phyloP scores from a whole-genome alignment of 495 filamentous ascomycete species.

The Lichina pygmaea region DNA sequence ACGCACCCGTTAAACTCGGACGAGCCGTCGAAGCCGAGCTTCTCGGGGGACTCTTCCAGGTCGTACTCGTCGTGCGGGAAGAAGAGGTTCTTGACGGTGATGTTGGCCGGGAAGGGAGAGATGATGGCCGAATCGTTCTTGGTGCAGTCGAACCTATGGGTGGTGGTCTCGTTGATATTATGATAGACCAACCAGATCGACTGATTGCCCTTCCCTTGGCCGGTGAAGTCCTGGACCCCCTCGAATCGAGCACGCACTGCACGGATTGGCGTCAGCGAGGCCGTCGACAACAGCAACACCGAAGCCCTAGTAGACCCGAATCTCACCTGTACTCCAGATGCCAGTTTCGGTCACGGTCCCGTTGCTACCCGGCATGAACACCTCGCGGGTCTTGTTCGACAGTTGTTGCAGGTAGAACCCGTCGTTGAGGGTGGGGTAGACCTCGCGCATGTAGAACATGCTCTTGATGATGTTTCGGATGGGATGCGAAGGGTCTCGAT shows the following conservation, averaged over 20 bases:
- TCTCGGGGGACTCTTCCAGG: slow-evolving; percentile 9
- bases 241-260: slow-evolving; percentile 22
- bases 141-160: slow-evolving; percentile 33
- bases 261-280: background rate
- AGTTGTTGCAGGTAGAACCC: slow-evolving; percentile 32
- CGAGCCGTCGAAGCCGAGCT: slow-evolving; percentile 14
- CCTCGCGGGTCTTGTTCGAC: slow-evolving; percentile 26
- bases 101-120: slow-evolving; percentile 27
- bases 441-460: slow-evolving; percentile 34
- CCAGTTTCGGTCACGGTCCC: slow-evolving; percentile 31
- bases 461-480: slow-evolving; percentile 38
- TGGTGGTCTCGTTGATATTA: slow-evolving; percentile 28
- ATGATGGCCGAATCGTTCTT: slow-evolving; percentile 21
- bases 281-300: too few species aligned
- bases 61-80: slow-evolving; percentile 30
- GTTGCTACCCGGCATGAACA: slow-evolving; percentile 25
- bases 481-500: slow-evolving; percentile 41
- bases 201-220: slow-evolving; percentile 19
- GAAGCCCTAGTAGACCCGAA: too few species aligned
- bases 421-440: slow-evolving; percentile 34
- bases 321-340: slow-evolving; percentile 26
- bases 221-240: slow-evolving; percentile 22
- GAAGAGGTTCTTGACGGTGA: slow-evolving; percentile 39
- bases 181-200: slow-evolving; percentile 41
- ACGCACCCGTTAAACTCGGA: slow-evolving; percentile 28